Conservation (phyloP, 768 basidiomycete species). For the Trichaptum fuscoviolaceum region DNA sequence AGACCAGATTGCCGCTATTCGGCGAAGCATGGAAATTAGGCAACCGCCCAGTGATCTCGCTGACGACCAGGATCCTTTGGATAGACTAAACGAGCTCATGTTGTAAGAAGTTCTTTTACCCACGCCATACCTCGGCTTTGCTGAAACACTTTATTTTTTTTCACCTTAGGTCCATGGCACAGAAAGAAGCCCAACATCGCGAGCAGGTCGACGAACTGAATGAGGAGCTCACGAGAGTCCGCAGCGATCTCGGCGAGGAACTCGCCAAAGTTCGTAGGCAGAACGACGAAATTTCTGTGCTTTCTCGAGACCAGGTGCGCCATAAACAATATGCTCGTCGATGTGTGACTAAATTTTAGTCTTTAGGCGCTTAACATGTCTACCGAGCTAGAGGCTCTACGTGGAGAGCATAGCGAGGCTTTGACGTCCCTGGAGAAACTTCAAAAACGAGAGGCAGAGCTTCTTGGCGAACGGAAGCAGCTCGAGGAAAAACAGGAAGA, state of each 20-base stretch:
- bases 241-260: slow-evolving; percentile 50
- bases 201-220: slow-evolving; percentile 74
- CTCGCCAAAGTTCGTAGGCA: slow-evolving; percentile 67
- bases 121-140: slow-evolving; percentile 3
- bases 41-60: slow-evolving; percentile 40
- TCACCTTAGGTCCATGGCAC: slow-evolving; percentile 81
- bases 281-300: slow-evolving; percentile 73
- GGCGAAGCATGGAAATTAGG: slow-evolving; percentile 54
- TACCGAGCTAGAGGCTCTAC: slow-evolving; percentile 73
- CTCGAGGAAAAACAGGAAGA: slow-evolving; percentile 43
- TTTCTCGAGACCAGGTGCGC: slow-evolving; percentile 80
- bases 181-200: slow-evolving; percentile 88
- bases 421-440: slow-evolving; percentile 49
- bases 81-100: slow-evolving; percentile 88
- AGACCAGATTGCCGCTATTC: slow-evolving; percentile 69
- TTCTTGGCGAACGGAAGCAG: slow-evolving; percentile 32
- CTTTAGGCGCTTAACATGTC: slow-evolving; percentile 80
- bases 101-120: slow-evolving; percentile 45
- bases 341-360: slow-evolving; percentile 3
- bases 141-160: slow-evolving; percentile 13
- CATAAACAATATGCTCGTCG: not conserved
- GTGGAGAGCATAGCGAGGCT: slow-evolving; percentile 51
- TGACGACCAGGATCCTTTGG: slow-evolving; percentile 57
- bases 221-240: slow-evolving; percentile 55
- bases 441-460: slow-evolving; percentile 49